Conservation (phyloP, 129 eudicot species). For the Apium graveolens region DNA sequence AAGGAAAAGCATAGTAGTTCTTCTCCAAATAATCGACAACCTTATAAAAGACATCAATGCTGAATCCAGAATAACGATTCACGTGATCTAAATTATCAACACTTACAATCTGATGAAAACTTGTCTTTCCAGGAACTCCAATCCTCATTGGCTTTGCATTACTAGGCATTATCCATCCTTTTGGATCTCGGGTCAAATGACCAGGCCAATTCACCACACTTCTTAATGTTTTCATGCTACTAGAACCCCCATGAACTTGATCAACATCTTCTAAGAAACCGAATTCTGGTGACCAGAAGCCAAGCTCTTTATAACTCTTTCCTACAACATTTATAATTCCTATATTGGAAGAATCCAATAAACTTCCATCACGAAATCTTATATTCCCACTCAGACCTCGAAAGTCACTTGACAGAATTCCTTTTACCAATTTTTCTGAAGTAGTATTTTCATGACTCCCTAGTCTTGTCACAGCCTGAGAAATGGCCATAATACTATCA, state of each 20-base stretch:
- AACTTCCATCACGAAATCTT: constrained; percentile 21
- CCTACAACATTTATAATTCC: constrained; percentile 47
- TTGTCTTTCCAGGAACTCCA: constrained; percentile 18
- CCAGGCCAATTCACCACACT: constrained; percentile 1
- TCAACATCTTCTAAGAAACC: constrained; percentile 21
- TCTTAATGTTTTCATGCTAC: neutral
- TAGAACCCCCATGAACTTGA: neutral
- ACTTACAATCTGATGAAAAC: constrained; percentile 14
- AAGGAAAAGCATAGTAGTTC: constrained; percentile 23
- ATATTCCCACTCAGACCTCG: constrained; percentile 28
- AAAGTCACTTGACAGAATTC: constrained; percentile 28
- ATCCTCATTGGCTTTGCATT: constrained; percentile 12
- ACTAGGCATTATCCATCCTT: constrained; percentile 41
- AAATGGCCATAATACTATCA: constrained; percentile 29
- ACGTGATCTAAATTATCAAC: constrained; percentile 14
- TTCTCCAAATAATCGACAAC: constrained; percentile 22
- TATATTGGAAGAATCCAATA: too few relatives aligned
- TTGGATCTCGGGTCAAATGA: constrained; percentile 5
- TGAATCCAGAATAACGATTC: constrained; percentile 28
- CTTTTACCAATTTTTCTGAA: constrained; percentile 14
- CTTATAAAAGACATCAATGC: constrained; percentile 40
- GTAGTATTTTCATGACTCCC: constrained; percentile 10
- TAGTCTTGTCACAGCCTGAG: constrained; percentile 22
- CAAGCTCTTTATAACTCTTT: constrained; percentile 46
- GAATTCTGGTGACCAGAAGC: constrained; percentile 29